Evolutionary conservation across 306 rosid species (phyloP), one percentile per base, ranked within the genome.

Genomic region (Corylus heterophylla): DNA sequence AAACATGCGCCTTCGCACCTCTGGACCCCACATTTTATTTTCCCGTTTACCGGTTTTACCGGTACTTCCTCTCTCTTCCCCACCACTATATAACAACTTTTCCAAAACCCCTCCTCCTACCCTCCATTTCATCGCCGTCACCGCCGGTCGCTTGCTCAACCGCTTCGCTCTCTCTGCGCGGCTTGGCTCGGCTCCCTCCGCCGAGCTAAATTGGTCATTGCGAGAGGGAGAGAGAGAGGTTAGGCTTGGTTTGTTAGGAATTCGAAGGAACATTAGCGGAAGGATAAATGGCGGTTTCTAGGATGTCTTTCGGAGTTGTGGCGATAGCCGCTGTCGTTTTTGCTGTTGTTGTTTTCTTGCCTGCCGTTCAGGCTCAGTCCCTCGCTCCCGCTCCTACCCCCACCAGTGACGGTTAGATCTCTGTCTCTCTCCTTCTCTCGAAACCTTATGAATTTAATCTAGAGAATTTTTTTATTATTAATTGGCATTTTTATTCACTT

Each of bases 351-450:
- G n/a, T 86, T 10, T 18, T 78, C 80, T 25, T 89, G 58, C 90
- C 91, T 18, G 78, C 87, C 49, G 86, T 86, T 74, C 85, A 77
- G 61, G 89, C 92, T 59, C 88, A 83, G 58, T n/a, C 85, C 49
- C 68, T 48, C 20, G 69, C 93, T 27, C 91, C 95, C 1, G 86
- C 94, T 59, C 98, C 96, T 2, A 81, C 92, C 37, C 97, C 97
- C 49, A 16, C 91, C 50, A 91, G 88, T 82, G 92, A 93, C 68
- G 98, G 94, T 93, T 83, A 49, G 81, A 66, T 47, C 27, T 61
- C 47, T 68, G n/a, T 16, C 8, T 22, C 22, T 42, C 14, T 12
- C 50, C 17, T 69, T 22, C 13, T 8, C 67, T 31, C 31, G 45
- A 42, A 39, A 39, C 4, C 44, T 39, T 39, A 4, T 4, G 44